phyloP scores from a whole-genome alignment of 2,329 filamentous ascomycete species.

The Cercospora sp. region DNA sequence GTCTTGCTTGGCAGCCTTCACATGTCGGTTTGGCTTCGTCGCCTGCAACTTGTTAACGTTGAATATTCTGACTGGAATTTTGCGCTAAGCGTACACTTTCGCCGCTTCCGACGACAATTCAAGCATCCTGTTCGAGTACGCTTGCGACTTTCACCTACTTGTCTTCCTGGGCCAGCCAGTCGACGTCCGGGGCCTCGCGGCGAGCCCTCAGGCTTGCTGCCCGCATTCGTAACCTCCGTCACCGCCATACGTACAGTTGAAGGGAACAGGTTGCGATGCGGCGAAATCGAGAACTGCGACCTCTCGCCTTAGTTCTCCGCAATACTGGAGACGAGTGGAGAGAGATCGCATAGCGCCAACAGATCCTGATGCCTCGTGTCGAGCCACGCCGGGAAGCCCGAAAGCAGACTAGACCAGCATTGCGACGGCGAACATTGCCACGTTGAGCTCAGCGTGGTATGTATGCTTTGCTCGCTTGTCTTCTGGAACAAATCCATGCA shows the following conservation, averaged over 20 bases:
- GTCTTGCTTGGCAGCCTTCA: slow-evolving; percentile 34
- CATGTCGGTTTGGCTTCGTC: slow-evolving; percentile 38
- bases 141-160: slow-evolving; percentile 24
- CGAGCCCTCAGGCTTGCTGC: slow-evolving; percentile 16
- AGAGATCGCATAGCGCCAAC: background rate
- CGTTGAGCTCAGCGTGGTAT: too few relatives aligned
- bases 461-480: too few relatives aligned
- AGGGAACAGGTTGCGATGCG: background rate
- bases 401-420: slow-evolving; percentile 7
- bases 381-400: background rate
- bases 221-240: slow-evolving; percentile 15
- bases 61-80: background rate
- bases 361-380: slow-evolving; percentile 7
- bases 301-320: slow-evolving; percentile 16
- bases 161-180: slow-evolving; percentile 27
- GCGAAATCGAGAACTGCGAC: background rate
- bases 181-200: slow-evolving; percentile 22
- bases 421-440: background rate
- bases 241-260: slow-evolving; percentile 13
- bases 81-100: slow-evolving; percentile 33
- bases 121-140: slow-evolving; percentile 39
- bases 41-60: slow-evolving; percentile 18
- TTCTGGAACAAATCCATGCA: background rate
- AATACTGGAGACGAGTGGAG: slow-evolving; percentile 16
- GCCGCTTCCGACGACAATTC: slow-evolving; percentile 38